These are phyloP conservation scores for Calocybe gangraenosa DNA, from an alignment of 768 basidiomycete genomes.

Conservation along the genomic window DNA sequence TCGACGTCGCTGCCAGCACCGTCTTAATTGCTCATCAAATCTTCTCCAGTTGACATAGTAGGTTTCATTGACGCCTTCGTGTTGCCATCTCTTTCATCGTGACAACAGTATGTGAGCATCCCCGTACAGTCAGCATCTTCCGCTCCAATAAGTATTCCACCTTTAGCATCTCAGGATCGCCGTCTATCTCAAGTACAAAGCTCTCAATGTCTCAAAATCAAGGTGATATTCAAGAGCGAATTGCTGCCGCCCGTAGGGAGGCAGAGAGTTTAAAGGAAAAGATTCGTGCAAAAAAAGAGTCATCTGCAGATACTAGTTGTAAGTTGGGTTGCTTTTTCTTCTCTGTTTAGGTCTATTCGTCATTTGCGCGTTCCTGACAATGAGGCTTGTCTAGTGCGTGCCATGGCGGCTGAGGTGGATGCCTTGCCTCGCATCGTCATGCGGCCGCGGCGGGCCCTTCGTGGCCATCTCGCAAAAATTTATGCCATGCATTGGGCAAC, in stretches of 20 bases:
- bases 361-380: background rate
- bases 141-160: constrained; percentile 3
- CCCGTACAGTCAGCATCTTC: background rate
- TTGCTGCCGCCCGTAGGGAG: constrained; percentile 94
- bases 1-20: constrained; percentile 12
- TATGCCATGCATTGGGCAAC: constrained; percentile 99
- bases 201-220: constrained; percentile 85
- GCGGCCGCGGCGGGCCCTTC: constrained; percentile 91
- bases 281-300: constrained; percentile 94
- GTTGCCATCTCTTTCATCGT: constrained; percentile 7
- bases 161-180: no score
- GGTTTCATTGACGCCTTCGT: background rate
- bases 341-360: constrained; percentile 12
- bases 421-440: constrained; percentile 95
- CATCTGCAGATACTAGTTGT: constrained; percentile 97
- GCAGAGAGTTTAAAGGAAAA: constrained; percentile 98
- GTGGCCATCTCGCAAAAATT: constrained; percentile 98
- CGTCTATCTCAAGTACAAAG: no score
- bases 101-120: constrained; percentile 12
- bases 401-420: constrained; percentile 98
- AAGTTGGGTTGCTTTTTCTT: constrained; percentile 32
- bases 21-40: constrained; percentile 1
- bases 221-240: constrained; percentile 86
- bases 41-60: constrained; percentile 4
- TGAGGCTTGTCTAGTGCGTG: constrained; percentile 62